phyloP scores from a whole-genome alignment of 257 asterid genomes.

The Linderniella brevidens region DNA sequence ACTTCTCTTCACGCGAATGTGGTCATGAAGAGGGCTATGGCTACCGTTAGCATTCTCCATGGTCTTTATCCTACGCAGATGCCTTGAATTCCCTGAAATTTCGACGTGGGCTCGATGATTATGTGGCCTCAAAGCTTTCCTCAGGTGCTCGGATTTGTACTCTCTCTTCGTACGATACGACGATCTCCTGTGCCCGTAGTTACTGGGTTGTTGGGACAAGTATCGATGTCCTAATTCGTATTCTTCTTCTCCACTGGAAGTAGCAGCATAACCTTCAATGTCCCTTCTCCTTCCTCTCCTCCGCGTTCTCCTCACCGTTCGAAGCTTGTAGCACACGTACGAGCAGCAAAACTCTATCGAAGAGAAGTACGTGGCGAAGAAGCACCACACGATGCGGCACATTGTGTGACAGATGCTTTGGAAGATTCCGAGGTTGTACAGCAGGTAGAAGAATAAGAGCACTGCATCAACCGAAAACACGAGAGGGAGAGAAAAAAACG shows the following conservation, averaged over 20 bases:
- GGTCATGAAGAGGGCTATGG: slow-evolving; percentile 15
- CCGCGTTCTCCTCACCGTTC: neutral
- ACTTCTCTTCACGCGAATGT: slow-evolving; percentile 21
- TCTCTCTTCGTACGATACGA: slow-evolving; percentile 11
- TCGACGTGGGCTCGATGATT: slow-evolving; percentile 22
- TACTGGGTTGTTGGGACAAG: slow-evolving; percentile 6
- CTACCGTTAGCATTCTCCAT: no score
- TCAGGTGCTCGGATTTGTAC: slow-evolving; percentile 32
- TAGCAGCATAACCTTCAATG: slow-evolving; percentile 21
- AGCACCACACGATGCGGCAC: no score
- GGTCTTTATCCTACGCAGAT: slow-evolving; percentile 10
- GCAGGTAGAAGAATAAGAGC: no score
- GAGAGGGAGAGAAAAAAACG: no score
- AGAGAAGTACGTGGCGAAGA: no score
- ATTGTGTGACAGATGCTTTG: no score
- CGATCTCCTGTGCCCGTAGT: slow-evolving; percentile 7
- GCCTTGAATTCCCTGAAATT: slow-evolving; percentile 12
- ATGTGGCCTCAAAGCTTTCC: slow-evolving; percentile 36
- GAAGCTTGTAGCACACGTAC: no score
- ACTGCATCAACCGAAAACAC: no score
- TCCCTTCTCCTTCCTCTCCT: slow-evolving; percentile 13
- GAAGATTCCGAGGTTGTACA: no score
- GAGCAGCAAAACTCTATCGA: no score
- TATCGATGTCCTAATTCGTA: slow-evolving; percentile 13
- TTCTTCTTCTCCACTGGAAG: slow-evolving; percentile 15